Evolutionary conservation across 1,284 basidiomycete genomes (phyloP).

Genomic region (Tilletia setariae): DNA sequence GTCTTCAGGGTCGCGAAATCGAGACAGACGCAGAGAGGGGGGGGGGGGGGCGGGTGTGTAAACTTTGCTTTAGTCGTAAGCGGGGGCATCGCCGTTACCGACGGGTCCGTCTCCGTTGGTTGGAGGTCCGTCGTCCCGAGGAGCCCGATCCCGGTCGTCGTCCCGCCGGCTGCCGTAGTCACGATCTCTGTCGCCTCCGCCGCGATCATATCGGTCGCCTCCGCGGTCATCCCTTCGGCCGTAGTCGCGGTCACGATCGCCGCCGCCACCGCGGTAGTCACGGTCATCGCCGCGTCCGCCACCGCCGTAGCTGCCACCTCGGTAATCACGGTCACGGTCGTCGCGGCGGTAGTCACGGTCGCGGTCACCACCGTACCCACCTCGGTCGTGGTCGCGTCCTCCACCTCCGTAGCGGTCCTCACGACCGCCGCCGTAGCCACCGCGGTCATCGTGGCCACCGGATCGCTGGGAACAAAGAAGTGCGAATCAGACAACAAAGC

Average conservation of each 20-base stretch:
- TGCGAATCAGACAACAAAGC: neutral
- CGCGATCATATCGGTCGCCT: neutral
- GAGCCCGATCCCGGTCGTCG: neutral
- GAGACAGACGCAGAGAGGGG: too few species aligned
- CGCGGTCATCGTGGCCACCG: slow-evolving; percentile 14
- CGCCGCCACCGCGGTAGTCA: neutral
- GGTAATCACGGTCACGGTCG: slow-evolving; percentile 8
- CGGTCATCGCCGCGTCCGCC: neutral
- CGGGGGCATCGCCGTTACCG: slow-evolving; percentile 1
- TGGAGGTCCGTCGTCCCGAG: too few species aligned
- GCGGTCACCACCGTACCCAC: neutral
- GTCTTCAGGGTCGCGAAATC: too few species aligned
- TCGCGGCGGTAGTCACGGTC: neutral
- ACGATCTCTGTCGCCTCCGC: neutral
- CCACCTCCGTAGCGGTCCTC: neutral
- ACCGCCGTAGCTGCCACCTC: neutral
- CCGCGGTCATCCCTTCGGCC: slow-evolving; percentile 8
- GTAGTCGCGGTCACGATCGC: neutral
- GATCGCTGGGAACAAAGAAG: neutral
- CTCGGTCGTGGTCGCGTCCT: neutral
- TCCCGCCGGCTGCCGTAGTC: neutral
- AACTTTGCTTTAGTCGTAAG: neutral
- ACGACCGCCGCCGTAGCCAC: neutral
- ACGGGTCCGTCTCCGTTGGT: neutral
- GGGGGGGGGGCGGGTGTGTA: too few species aligned